A percentile compares a stretch with the other conserved stretches of the same genome.
phyloP scores from a whole-genome alignment of 1,139 yeast species.

The Zygosaccharomyces pseudobailii region DNA sequence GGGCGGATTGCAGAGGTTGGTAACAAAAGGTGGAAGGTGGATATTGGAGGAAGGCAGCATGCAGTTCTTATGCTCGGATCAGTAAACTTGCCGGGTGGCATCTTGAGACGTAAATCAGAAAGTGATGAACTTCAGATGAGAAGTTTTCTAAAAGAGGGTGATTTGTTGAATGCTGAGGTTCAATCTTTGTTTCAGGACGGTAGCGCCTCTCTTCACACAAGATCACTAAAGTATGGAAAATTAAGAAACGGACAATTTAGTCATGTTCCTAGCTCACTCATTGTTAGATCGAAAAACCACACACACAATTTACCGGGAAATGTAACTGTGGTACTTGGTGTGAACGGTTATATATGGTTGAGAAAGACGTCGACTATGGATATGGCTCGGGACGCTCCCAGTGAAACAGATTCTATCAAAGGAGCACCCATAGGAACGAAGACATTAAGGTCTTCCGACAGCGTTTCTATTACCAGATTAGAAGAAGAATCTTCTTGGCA shows the following conservation, averaged over 20 bases:
- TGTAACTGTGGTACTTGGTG: conserved; percentile 84
- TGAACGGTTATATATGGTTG: conserved; percentile 92
- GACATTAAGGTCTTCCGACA: conserved; percentile 48
- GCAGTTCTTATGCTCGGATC: conserved; percentile 92
- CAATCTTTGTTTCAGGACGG: conserved; percentile 89
- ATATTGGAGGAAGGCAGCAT: conserved; percentile 88
- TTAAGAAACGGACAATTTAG: conserved; percentile 84
- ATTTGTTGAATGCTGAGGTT: conserved; percentile 90
- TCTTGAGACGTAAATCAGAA: conserved; percentile 86
- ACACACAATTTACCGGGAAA: conserved; percentile 85
- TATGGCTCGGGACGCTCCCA: conserved; percentile 31
- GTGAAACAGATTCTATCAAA: conserved; percentile 39
- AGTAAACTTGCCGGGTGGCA: conserved; percentile 96
- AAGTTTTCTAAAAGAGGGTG: conserved; percentile 92
- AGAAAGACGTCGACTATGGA: conserved; percentile 56
- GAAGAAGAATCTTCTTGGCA: conserved; percentile 97
- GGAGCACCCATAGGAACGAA: conserved; percentile 42
- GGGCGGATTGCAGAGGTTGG: conserved; percentile 96
- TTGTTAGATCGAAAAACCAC: conserved; percentile 82
- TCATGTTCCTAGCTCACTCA: conserved; percentile 73
- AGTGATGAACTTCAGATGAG: conserved; percentile 97
- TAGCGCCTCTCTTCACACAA: conserved; percentile 87
- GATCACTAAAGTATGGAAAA: conserved; percentile 93
- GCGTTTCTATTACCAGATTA: conserved; percentile 71
- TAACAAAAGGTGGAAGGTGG: conserved; percentile 92